Evolutionary conservation across 805 yeast genomes (phyloP), one percentile per base, ranked within the genome.

Genomic region (Suhomyces kilbournensis): DNA sequence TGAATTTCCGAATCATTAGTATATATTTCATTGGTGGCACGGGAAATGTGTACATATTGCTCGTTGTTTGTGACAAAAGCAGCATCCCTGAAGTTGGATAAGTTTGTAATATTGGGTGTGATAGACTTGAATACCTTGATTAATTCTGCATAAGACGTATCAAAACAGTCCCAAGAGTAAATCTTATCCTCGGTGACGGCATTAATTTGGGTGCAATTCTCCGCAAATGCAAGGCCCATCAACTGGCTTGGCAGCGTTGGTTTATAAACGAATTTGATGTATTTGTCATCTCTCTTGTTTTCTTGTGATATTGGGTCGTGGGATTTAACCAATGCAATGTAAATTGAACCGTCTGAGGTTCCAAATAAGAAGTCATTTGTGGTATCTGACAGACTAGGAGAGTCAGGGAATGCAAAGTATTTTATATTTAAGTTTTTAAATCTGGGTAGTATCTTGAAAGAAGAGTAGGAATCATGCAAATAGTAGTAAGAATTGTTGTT

Each of bases 231-330:
- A 5, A 68, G 49, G 7, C 65, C 68, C 26, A 47, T 15, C n/a
- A 68, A 51, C 5, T 40, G 43, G 12, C 50, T 40, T 10, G 46
- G 43, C 19, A 35, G 38, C n/a, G 47, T 10, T 30, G 53, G 44
- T 23, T 62, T 65, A 53, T 60, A 71, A 0, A 68, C 63, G 20
- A 54, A 61, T 48, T 71, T 71, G 7, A 68, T 55, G 45, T 60
- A 62, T 51, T 68, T 72, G 48, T 74, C 77, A 47, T 74, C 77
- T 23, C 71, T 64, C 51, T 71, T 73, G 45, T 61, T 66, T 7
- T 59, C 64, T 15, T 62, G 62, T 2, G 60, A 55, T 12, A 42
- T 55, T 1, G 66, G 65, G 17, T 63, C 63, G 54, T 73, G 75
- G 7, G 62, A 51, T 44, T 68, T 69, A 19, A 72, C 51, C 28